Percentiles rank a stretch among this genome's conserved stretches.
phyloP scores from a whole-genome alignment of 2,329 filamentous ascomycete genomes.

The Sporothrix curviconia region DNA sequence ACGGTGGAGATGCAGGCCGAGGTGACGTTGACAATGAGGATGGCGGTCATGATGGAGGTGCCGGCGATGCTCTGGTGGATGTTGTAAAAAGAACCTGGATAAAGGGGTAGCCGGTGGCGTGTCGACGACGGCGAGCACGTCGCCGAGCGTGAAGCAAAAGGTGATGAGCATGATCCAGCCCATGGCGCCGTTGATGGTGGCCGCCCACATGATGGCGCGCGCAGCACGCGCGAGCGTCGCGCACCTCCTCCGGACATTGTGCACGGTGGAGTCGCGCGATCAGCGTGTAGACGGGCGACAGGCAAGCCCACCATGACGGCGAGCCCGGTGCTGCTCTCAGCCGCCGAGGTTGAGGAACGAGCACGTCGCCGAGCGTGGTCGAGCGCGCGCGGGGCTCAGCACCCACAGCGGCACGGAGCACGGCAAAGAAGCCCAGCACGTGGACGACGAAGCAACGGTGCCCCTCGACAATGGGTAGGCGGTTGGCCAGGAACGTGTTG shows the following conservation, averaged over 20 bases:
- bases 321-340: slow-evolving; percentile 38
- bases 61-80: slow-evolving; percentile 41
- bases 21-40: slow-evolving; percentile 43
- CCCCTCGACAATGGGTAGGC: slow-evolving; percentile 46
- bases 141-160: slow-evolving; percentile 31
- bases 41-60: slow-evolving; percentile 42
- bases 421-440: slow-evolving; percentile 36
- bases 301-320: slow-evolving; percentile 42
- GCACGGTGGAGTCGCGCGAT: slow-evolving; percentile 31
- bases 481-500: slow-evolving; percentile 41
- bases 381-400: slow-evolving; percentile 23
- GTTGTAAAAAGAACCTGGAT: slow-evolving; percentile 52
- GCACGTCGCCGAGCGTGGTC: slow-evolving; percentile 26
- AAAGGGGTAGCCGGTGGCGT: slow-evolving; percentile 48
- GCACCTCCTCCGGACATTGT: slow-evolving; percentile 36
- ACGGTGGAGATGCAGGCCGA: slow-evolving; percentile 47
- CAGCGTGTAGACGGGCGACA: slow-evolving; percentile 33
- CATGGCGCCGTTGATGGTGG: slow-evolving; percentile 30
- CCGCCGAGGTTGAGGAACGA: slow-evolving; percentile 42
- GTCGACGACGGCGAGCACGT: slow-evolving; percentile 19
- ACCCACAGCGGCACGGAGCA: slow-evolving; percentile 25
- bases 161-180: slow-evolving; percentile 34
- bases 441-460: slow-evolving; percentile 45
- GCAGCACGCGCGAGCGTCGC: slow-evolving; percentile 31
- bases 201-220: slow-evolving; percentile 32